Evolutionary conservation across 2,329 filamentous ascomycete genomes (phyloP).

Genomic region (Ceratocystis cubensis): DNA sequence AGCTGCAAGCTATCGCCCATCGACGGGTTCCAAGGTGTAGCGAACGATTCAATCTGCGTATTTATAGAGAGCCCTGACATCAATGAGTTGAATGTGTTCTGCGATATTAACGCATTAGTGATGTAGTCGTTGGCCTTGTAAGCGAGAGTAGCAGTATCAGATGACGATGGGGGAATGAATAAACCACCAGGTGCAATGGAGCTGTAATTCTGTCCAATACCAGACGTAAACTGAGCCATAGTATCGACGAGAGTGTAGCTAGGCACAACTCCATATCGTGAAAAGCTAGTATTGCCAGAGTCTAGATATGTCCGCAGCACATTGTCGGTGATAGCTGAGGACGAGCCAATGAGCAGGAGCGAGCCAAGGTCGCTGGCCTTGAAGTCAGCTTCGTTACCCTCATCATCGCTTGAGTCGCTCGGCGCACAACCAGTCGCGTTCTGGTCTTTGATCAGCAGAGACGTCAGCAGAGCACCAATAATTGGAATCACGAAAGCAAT

Average conservation of each 20-base stretch:
- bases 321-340: constrained; percentile 5
- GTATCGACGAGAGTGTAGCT: constrained; percentile 40
- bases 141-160: constrained; percentile 46
- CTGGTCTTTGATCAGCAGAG: constrained; percentile 56
- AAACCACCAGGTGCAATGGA: constrained; percentile 67
- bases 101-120: constrained; percentile 46
- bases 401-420: constrained; percentile 26
- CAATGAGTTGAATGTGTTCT: constrained; percentile 54
- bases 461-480: constrained; percentile 64
- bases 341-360: constrained; percentile 13
- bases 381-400: constrained; percentile 28
- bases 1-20: constrained; percentile 66
- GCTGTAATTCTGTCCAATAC: constrained; percentile 48
- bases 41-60: constrained; percentile 63
- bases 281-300: constrained; percentile 16
- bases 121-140: constrained; percentile 54
- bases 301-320: constrained; percentile 13
- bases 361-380: constrained; percentile 28
- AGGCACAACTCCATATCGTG: constrained; percentile 13
- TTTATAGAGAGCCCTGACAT: constrained; percentile 56
- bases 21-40: constrained; percentile 55
- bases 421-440: constrained; percentile 27
- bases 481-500: constrained; percentile 68
- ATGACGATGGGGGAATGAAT: constrained; percentile 48
- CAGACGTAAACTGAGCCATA: constrained; percentile 52